Evolutionary conservation across 2,329 filamentous ascomycete genomes (phyloP), one percentile per base, ranked within the genome.

Genomic region (Elsinoe perseae): DNA sequence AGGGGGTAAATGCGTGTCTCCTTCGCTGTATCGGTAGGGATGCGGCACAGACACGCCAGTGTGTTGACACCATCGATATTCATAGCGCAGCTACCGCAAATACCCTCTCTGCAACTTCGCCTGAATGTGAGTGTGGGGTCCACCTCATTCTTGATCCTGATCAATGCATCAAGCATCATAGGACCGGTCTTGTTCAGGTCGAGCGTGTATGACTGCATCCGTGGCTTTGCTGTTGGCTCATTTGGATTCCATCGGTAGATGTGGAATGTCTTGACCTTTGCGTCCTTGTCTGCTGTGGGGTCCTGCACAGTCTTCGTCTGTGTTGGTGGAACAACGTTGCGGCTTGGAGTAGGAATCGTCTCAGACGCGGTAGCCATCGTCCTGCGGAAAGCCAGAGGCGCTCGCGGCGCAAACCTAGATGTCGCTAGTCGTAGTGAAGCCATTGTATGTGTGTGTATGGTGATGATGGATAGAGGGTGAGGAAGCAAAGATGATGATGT

Each of bases 21-120:
- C 68, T 86, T 80, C 64, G 76, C 75, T 59, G 84, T 83, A 66
- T 96, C 91, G 66, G 85, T 84, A 56, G 92, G 91, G 63, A 98
- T 98, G 64, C 92, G 89, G 82, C 93, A 98, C 70, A 98, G 78
- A 76, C 93, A 98, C 64, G 93, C 93, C 67, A 98, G 77, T 57
- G 93, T 98, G 79, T 98, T 98, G 68, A 95, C 87, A 72, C 93
- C 93, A 73, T 97, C 95, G 72, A 98, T 97, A 80, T 98, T 98
- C 93, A 98, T 98, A 64, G 93, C 93, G 72, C 93, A 98, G 74
- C 89, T 95, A 64, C 93, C 93, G 71, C 93, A 98, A 69, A 98
- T 98, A 65, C 93, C 93, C 81, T 98, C 93, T 76, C 93, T 82
- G 78, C 93, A 98, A 74, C 88, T 95, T 73, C 93, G 78, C 71